A percentile compares a stretch with the other conserved stretches of the same genome.
phyloP scores from a whole-genome alignment of 2,329 filamentous ascomycete species.

The Venturia asperata region DNA sequence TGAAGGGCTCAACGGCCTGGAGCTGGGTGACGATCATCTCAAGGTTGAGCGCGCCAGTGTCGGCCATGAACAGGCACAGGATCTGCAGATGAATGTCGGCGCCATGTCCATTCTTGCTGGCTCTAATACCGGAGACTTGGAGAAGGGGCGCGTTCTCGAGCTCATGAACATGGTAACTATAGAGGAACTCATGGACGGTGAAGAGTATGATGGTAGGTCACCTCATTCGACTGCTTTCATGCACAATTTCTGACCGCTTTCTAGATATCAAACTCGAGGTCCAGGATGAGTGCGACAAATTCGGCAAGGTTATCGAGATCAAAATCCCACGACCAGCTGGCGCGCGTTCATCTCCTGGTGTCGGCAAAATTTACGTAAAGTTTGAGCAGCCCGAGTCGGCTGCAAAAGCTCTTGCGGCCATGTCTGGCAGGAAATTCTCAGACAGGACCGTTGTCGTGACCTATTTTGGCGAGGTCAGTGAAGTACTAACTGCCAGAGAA shows the following conservation, averaged over 20 bases:
- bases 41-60: conserved; percentile 86
- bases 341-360: conserved; percentile 75
- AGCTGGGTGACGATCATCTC: conserved; percentile 77
- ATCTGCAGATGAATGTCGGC: conserved; percentile 91
- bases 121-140: conserved; percentile 70
- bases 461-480: conserved; percentile 79
- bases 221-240: conserved; percentile 10
- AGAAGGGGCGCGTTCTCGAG: conserved; percentile 78
- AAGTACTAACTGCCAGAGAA: not conserved
- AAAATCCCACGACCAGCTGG: conserved; percentile 86
- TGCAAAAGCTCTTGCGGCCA: conserved; percentile 75
- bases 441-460: conserved; percentile 94
- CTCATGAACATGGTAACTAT: conserved; percentile 97
- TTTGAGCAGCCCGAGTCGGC: conserved; percentile 73
- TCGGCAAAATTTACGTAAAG: conserved; percentile 97
- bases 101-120: conserved; percentile 97
- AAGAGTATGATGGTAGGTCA: conserved; percentile 82
- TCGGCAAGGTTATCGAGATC: conserved; percentile 73
- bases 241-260: conserved; percentile 31
- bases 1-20: conserved; percentile 87
- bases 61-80: conserved; percentile 84
- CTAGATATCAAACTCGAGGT: conserved; percentile 95
- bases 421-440: conserved; percentile 92
- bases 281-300: conserved; percentile 86
- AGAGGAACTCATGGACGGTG: conserved; percentile 86